Evolutionary conservation across 2,329 filamentous ascomycete genomes (phyloP), one percentile per base, ranked within the genome.

Genomic region (Nemania sp.): DNA sequence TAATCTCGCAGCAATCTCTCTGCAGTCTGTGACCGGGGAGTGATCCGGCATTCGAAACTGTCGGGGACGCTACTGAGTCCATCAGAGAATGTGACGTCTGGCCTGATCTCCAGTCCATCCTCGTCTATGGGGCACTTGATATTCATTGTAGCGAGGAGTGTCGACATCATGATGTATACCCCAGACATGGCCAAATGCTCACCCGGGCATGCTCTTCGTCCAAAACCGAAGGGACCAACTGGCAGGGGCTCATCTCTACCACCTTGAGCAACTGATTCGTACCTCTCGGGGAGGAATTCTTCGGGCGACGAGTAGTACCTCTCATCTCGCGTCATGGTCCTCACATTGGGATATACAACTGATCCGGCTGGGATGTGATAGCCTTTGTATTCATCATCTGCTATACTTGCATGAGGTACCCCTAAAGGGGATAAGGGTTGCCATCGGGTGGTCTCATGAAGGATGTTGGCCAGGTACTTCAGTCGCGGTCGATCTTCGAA

Each of bases 151-250:
- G 68, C 66, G 5, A 71, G 47, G 31, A 70, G 57, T 6, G 57
- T 73, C 57, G 77, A 74, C 19, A 69, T 41, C 3, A 65, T 52
- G 28, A 70, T 69, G 2, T 64, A 77, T 0, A 79, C 73, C 15
- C 77, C 75, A 52, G 78, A 74, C 61, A 81, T 76, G 0, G 78
- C 79, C n/a, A 81, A 65, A 26, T 70, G 66, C 39, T 74, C 69
- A 2, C 77, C 76, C 19, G 72, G 69, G 50, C 76, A 79, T 3
- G 74, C 68, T 6, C 76, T 68, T n/a, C 76, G 65, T 5, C 76
- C 77, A 66, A 75, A 78, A 8, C 76, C 75, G 58, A 77, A 70
- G 9, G 64, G 61, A 0, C 68, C 68, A 6, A 62, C 54, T 0
- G 67, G 68, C 66, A 59, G 68, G 6, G 67, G 67, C 46, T 71